phyloP scores from a whole-genome alignment of 768 basidiomycete genomes.

The Rossbeevera mucosa region DNA sequence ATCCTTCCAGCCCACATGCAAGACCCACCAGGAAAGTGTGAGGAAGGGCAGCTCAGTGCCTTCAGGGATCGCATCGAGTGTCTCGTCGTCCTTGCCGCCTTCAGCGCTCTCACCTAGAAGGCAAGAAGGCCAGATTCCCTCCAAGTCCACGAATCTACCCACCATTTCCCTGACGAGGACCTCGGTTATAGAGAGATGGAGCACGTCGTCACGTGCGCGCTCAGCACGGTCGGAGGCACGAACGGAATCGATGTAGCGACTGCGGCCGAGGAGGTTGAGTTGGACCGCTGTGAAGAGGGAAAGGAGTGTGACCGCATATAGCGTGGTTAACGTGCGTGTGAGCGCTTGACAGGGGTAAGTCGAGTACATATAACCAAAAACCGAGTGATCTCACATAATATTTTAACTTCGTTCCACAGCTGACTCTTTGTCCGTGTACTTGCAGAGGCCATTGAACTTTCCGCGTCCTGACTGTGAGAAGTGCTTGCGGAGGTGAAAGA shows the following conservation, averaged over 20 bases:
- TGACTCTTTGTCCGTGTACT: slow-evolving; percentile 62
- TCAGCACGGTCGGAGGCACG: slow-evolving; percentile 59
- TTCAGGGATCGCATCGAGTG: slow-evolving; percentile 42
- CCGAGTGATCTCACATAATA: slow-evolving; percentile 54
- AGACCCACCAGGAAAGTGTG: slow-evolving; percentile 88
- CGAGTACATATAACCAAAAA: not conserved
- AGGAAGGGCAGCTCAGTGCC: slow-evolving; percentile 77
- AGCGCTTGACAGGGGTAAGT: slow-evolving; percentile 50
- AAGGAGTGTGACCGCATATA: slow-evolving; percentile 84
- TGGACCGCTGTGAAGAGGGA: slow-evolving; percentile 85
- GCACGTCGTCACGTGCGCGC: slow-evolving; percentile 38
- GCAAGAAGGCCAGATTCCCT: slow-evolving; percentile 23
- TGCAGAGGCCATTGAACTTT: slow-evolving; percentile 7
- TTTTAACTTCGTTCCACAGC: slow-evolving; percentile 91
- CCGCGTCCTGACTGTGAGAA: slow-evolving; percentile 23
- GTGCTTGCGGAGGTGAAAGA: slow-evolving; percentile 39
- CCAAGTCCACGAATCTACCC: slow-evolving; percentile 23
- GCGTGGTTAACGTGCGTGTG: slow-evolving; percentile 78
- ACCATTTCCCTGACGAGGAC: slow-evolving; percentile 25
- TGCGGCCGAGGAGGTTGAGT: slow-evolving; percentile 77
- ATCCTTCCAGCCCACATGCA: slow-evolving; percentile 90
- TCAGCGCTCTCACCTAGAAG: slow-evolving; percentile 22
- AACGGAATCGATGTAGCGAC: slow-evolving; percentile 72
- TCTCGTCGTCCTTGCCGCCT: slow-evolving; percentile 27
- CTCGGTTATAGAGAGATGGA: slow-evolving; percentile 25